Base-by-base conservation (phyloP, 371 early-diverging fungal species). In the Actinomucor elegans region DNA sequence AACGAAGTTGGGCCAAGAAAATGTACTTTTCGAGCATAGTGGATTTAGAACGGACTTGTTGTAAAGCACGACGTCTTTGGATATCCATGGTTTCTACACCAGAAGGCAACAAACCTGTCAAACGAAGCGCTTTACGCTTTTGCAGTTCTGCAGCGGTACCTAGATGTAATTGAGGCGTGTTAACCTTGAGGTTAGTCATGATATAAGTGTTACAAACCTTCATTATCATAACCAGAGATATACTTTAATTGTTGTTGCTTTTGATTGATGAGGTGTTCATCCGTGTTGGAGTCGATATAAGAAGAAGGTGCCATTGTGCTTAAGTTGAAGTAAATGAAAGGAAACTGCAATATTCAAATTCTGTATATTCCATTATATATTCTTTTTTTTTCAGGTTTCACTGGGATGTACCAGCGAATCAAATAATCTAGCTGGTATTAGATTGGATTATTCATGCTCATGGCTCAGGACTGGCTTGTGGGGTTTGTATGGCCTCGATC, bases 301-400 rank as follows among this genome's bases (percentile, higher is more conserved):
- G 94, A 95, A 0, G 89, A 78, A 4, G 98, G 97, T 0, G 96
- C 96, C 53, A 52, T 43, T 35, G 14, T 34, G n/a, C n/a, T 34
- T 17, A 2, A n/a, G n/a, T n/a, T n/a, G n/a, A n/a, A n/a, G n/a
- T n/a, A n/a, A n/a, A n/a, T n/a, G n/a, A n/a, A n/a, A n/a, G n/a
- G n/a, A n/a, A n/a, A n/a, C n/a, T n/a, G n/a, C n/a, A n/a, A n/a
- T n/a, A n/a, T n/a, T n/a, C n/a, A n/a, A n/a, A n/a, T n/a, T n/a
- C n/a, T n/a, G n/a, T n/a, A n/a, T n/a, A n/a, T n/a, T n/a, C n/a
- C n/a, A n/a, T n/a, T n/a, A n/a, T n/a, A n/a, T n/a, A n/a, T n/a
- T n/a, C n/a, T n/a, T n/a, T n/a, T n/a, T n/a, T n/a, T n/a, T n/a
- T n/a, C n/a, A n/a, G n/a, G n/a, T n/a, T n/a, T n/a, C n/a, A n/a